Conservation (phyloP, 2,329 filamentous ascomycete genomes). For the Aspergillus amoenus region DNA sequence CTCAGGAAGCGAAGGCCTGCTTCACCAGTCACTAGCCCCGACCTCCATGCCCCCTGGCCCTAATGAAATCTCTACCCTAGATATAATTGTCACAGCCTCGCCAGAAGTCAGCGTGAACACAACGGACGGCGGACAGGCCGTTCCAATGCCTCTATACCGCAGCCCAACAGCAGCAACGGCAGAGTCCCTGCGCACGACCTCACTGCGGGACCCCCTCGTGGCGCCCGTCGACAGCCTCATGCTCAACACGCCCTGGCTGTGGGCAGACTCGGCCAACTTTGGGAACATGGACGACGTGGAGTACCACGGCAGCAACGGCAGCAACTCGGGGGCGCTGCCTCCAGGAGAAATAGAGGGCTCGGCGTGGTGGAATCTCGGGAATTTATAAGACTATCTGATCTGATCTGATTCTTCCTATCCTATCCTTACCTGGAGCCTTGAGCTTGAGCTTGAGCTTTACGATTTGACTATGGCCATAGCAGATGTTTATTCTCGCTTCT, state of each 20-base stretch:
- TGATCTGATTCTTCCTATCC: not conserved
- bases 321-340: no score
- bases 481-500: no score
- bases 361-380: constrained; percentile 38
- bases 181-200: not conserved
- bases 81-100: constrained; percentile 54
- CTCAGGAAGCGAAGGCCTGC: constrained; percentile 36
- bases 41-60: constrained; percentile 24
- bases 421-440: not conserved
- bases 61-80: constrained; percentile 34
- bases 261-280: constrained; percentile 34
- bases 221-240: constrained; percentile 36
- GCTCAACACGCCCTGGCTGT: constrained; percentile 37
- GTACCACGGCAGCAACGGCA: constrained; percentile 14
- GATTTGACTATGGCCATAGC: no score
- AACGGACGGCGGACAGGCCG: constrained; percentile 52
- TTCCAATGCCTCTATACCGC: constrained; percentile 38
- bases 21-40: constrained; percentile 44
- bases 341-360: constrained; percentile 32
- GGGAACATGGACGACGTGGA: constrained; percentile 32
- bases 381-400: constrained; percentile 17
- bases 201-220: constrained; percentile 26
- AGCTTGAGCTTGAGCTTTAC: no score
- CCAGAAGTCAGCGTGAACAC: constrained; percentile 55
- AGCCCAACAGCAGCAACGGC: constrained; percentile 7